phyloP scores from a whole-genome alignment of 495 filamentous ascomycete species.

The Trichoderma parareesei region DNA sequence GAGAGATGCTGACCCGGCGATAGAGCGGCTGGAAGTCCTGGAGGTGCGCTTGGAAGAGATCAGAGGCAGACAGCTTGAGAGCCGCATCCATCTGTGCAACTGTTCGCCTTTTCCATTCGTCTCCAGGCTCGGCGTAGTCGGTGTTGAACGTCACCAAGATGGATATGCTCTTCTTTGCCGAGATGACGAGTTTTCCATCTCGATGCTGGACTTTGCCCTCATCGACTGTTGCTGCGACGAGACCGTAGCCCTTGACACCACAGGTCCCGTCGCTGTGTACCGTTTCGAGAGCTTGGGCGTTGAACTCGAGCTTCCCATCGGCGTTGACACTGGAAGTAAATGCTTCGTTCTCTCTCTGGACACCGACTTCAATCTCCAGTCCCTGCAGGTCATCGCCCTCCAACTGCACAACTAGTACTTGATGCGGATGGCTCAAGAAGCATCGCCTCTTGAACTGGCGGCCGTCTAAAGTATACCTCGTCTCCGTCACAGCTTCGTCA shows the following conservation, averaged over 20 bases:
- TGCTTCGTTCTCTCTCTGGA: constrained; percentile 14
- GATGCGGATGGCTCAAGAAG: constrained; percentile 14
- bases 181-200: constrained; percentile 11
- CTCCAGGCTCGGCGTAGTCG: constrained; percentile 12
- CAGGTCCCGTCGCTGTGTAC: constrained; percentile 17
- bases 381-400: constrained; percentile 11
- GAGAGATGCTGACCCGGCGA: constrained; percentile 14
- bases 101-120: constrained; percentile 13
- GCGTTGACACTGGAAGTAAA: constrained; percentile 11
- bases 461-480: constrained; percentile 10
- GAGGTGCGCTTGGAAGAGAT: constrained; percentile 13
- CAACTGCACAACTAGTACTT: constrained; percentile 14
- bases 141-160: constrained; percentile 16
- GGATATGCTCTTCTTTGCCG: constrained; percentile 12
- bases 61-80: neutral
- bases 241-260: constrained; percentile 14
- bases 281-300: constrained; percentile 15
- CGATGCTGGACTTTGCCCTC: constrained; percentile 10
- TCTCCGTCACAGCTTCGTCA: constrained; percentile 15
- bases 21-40: constrained; percentile 13
- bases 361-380: constrained; percentile 7
- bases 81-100: constrained; percentile 11
- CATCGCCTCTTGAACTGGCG: constrained; percentile 11
- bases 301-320: constrained; percentile 13
- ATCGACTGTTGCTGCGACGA: constrained; percentile 10